phyloP scores from a whole-genome alignment of 257 asterid species.

The Rehmannia glutinosa region DNA sequence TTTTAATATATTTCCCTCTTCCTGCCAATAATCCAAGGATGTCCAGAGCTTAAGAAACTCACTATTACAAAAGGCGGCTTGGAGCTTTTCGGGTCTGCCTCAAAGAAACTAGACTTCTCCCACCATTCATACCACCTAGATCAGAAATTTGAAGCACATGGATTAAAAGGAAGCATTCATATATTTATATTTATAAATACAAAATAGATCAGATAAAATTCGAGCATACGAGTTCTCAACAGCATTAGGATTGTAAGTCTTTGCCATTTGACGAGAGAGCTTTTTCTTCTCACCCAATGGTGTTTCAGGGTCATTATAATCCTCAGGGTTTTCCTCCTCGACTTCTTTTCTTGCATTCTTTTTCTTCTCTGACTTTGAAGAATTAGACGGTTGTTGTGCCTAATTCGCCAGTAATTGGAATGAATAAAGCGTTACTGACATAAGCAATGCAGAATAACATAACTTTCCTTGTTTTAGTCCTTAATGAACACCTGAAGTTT shows the following conservation, averaged over 20 bases:
- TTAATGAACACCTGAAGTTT: slow-evolving; percentile 49
- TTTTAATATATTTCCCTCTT: background rate
- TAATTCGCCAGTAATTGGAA: slow-evolving; percentile 13
- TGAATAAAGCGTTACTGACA: background rate
- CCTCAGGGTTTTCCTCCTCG: slow-evolving; percentile 71
- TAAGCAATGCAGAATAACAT: background rate
- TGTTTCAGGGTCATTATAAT: slow-evolving; percentile 77
- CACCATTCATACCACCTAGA: slow-evolving; percentile 97
- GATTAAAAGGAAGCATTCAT: background rate
- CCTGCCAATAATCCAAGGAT: background rate
- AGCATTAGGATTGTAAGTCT: slow-evolving; percentile 65
- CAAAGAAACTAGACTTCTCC: slow-evolving; percentile 83
- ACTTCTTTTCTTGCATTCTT: slow-evolving; percentile 61
- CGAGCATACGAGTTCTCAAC: slow-evolving; percentile 80
- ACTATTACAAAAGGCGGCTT: slow-evolving; percentile 84
- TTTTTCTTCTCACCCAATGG: slow-evolving; percentile 72
- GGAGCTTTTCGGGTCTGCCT: slow-evolving; percentile 77
- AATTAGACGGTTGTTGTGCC: slow-evolving; percentile 60
- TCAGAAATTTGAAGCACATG: slow-evolving; percentile 6
- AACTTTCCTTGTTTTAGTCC: background rate
- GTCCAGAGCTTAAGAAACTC: slow-evolving; percentile 40
- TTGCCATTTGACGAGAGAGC: slow-evolving; percentile 79
- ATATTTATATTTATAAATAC: background rate
- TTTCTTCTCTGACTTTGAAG: slow-evolving; percentile 66
- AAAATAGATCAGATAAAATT: background rate